These are phyloP conservation scores for Suhomyces canberraensis DNA, from an alignment of 805 yeast genomes.

Conservation along the genomic window DNA sequence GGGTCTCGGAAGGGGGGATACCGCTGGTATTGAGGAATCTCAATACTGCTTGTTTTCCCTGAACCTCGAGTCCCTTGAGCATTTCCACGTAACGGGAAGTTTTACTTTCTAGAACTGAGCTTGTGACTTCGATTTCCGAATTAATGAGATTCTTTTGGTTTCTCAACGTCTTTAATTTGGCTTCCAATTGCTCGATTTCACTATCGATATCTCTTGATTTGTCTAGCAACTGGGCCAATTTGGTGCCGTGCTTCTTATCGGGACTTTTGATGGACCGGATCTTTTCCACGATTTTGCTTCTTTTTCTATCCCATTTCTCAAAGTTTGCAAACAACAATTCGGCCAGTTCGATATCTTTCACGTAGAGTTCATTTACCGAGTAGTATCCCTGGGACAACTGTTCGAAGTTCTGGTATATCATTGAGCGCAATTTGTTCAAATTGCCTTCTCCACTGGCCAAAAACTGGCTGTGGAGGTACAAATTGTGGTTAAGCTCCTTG, in stretches of 20 bases:
- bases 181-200: slow-evolving; percentile 40
- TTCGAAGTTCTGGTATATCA: slow-evolving; percentile 26
- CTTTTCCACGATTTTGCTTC: slow-evolving; percentile 29
- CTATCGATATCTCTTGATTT: slow-evolving; percentile 30
- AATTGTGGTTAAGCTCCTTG: slow-evolving; percentile 20
- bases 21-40: slow-evolving; percentile 26
- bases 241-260: slow-evolving; percentile 41
- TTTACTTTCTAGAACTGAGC: slow-evolving; percentile 49
- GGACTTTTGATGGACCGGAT: slow-evolving; percentile 40
- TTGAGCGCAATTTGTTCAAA: slow-evolving; percentile 25
- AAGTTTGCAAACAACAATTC: slow-evolving; percentile 26
- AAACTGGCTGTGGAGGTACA: slow-evolving; percentile 21
- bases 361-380: slow-evolving; percentile 46
- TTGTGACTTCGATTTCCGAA: slow-evolving; percentile 42
- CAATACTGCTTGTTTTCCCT: slow-evolving; percentile 34
- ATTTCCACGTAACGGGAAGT: slow-evolving; percentile 43
- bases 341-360: slow-evolving; percentile 31
- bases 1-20: slow-evolving; percentile 11
- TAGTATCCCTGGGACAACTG: slow-evolving; percentile 43
- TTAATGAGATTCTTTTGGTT: slow-evolving; percentile 31
- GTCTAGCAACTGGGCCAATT: slow-evolving; percentile 32
- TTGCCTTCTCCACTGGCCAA: slow-evolving; percentile 33
- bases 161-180: slow-evolving; percentile 28
- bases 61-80: slow-evolving; percentile 35
- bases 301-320: slow-evolving; percentile 39